Evolutionary conservation across 192 early-diverging fungal genomes (phyloP).

Genomic region (Coemansia sp.): DNA sequence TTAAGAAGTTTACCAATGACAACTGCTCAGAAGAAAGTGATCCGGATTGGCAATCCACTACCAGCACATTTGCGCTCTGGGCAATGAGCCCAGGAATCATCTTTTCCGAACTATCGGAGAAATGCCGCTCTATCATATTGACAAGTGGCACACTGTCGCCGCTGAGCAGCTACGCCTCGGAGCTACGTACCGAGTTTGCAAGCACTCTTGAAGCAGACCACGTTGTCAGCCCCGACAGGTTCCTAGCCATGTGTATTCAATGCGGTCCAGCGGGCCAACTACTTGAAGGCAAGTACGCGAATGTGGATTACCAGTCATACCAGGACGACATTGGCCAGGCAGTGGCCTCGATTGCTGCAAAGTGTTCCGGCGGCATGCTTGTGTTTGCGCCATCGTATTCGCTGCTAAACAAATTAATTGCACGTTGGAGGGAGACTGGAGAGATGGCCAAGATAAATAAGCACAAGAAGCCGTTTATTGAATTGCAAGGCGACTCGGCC

Average conservation of each 20-base stretch:
- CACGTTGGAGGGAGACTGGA: conserved; percentile 46
- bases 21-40: too few relatives aligned
- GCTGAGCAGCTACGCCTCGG: conserved; percentile 55
- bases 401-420: conserved; percentile 41
- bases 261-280: conserved; percentile 40
- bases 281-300: conserved; percentile 48
- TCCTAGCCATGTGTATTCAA: conserved; percentile 58
- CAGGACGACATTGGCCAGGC: conserved; percentile 59
- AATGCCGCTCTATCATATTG: conserved; percentile 56
- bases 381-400: conserved; percentile 51
- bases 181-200: conserved; percentile 57
- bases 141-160: conserved; percentile 69
- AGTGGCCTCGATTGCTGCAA: conserved; percentile 31
- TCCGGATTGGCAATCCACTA: neutral
- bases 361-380: conserved; percentile 45
- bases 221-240: conserved; percentile 63
- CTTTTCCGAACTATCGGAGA: conserved; percentile 37
- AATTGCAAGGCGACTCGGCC: conserved; percentile 36
- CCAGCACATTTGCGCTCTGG: conserved; percentile 39
- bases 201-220: conserved; percentile 62
- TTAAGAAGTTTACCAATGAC: neutral
- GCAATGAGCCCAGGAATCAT: conserved; percentile 35
- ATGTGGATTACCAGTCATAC: conserved; percentile 38
- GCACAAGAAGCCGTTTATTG: conserved; percentile 37
- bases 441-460: conserved; percentile 15